Evolutionary conservation across 345 rosid genomes (phyloP), one percentile per base, ranked within the genome.

Genomic region (Hibiscus tridactylites): DNA sequence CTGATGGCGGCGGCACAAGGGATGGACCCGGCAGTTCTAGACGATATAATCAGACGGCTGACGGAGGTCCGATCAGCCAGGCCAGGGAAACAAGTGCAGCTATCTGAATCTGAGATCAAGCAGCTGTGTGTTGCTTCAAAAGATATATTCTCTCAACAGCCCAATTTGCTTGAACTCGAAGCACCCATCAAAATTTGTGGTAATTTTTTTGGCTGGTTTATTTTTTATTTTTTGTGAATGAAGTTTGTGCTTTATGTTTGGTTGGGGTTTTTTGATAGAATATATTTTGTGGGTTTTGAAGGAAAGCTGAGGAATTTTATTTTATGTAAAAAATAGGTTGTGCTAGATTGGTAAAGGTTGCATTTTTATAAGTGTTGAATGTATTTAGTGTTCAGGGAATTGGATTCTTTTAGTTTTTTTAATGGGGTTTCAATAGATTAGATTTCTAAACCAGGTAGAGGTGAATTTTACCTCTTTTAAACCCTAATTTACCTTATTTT

Each of bases 101-200:
- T 93, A 66, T 90, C 91, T 0, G 98, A 93, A 84, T 70, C 78
- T 49, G 98, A 93, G 83, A 93, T 93, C 92, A 91, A 78, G 81
- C 96, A 93, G 85, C 91, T 93, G 12, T 90, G 94, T 49, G 77
- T 76, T 28, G 84, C 90, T 37, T 87, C 98, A 1, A 78, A 85
- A 50, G 98, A 91, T 12, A 88, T 89, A 76, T 91, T 90, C 59
- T 77, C 86, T 64, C 83, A 85, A 62, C 98, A 93, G 70, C 94
- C 98, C 61, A 90, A 87, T 81, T 76, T 93, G 86, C 92, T 93
- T 11, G 98, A 93, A 81, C 96, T 93, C 26, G 97, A 89, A 71
- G 94, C 97, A 13, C 98, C 98, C 60, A 93, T 93, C 82, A 93
- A 93, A 85, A 91, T 93, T 58, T 93, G 98, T 49, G 98, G 98